Evolutionary conservation across 108 stramenopile species (phyloP).

Genomic region (Nitzschia putrida): DNA sequence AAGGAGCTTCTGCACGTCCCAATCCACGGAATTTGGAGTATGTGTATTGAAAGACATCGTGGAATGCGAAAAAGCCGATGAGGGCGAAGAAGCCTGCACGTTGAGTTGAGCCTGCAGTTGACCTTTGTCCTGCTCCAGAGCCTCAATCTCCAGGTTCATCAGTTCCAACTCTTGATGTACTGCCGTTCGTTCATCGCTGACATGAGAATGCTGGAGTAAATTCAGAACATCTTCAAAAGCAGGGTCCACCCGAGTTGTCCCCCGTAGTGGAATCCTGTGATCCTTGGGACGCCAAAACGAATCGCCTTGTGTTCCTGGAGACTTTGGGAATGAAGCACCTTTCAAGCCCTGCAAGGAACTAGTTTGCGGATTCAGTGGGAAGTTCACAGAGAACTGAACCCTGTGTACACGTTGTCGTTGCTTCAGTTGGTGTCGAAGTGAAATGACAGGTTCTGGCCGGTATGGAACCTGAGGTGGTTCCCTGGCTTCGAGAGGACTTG

Average conservation of each 20-base stretch:
- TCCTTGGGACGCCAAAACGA: slow-evolving; percentile 28
- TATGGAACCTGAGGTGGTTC: slow-evolving; percentile 16
- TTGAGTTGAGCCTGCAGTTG: neutral
- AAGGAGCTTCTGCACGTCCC: slow-evolving; percentile 39
- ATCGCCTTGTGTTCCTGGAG: neutral
- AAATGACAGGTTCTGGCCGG: slow-evolving; percentile 29
- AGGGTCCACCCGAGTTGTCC: slow-evolving; percentile 14
- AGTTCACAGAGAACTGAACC: slow-evolving; percentile 38
- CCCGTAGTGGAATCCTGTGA: slow-evolving; percentile 39
- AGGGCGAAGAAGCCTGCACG: slow-evolving; percentile 5
- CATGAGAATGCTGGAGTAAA: slow-evolving; percentile 36
- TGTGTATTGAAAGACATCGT: neutral
- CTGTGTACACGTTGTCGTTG: slow-evolving; percentile 31
- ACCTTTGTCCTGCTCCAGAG: slow-evolving; percentile 43
- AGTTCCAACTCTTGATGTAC: slow-evolving; percentile 43
- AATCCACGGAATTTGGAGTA: slow-evolving; percentile 1
- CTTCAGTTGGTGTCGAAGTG: slow-evolving; percentile 24
- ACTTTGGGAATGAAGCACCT: neutral
- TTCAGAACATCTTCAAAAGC: slow-evolving; percentile 35
- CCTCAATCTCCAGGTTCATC: slow-evolving; percentile 45
- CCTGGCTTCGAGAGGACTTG: slow-evolving; percentile 16
- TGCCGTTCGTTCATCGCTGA: slow-evolving; percentile 40
- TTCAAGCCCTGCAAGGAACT: neutral
- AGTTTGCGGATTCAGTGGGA: slow-evolving; percentile 1
- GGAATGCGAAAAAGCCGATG: slow-evolving; percentile 6